phyloP scores from a whole-genome alignment of 306 rosid genomes.

The Lathyrus tuberosus region DNA sequence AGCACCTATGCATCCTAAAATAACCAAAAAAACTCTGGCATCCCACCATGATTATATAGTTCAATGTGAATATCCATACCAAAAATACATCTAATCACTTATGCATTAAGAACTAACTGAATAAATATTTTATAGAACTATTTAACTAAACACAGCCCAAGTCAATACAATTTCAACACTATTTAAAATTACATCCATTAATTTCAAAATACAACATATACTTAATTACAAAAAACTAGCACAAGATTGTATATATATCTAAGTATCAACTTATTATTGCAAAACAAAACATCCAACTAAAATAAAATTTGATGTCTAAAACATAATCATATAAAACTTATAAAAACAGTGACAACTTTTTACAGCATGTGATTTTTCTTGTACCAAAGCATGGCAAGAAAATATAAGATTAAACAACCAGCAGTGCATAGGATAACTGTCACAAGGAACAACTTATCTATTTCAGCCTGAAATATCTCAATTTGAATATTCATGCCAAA shows the following conservation, averaged over 20 bases:
- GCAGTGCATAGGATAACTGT: constrained; percentile 56
- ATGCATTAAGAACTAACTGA: background rate
- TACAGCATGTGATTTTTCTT: constrained; percentile 71
- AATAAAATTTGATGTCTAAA: background rate
- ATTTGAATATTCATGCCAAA: constrained; percentile 73
- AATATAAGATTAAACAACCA: constrained; percentile 52
- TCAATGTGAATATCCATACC: too few species aligned
- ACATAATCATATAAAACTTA: background rate
- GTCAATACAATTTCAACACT: background rate
- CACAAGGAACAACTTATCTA: constrained; percentile 38
- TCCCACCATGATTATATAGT: too few species aligned
- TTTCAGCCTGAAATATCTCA: constrained; percentile 41
- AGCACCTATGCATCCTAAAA: too few species aligned
- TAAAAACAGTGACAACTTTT: background rate
- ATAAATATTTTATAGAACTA: background rate
- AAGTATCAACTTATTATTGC: background rate
- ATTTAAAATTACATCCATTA: background rate
- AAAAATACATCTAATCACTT: background rate
- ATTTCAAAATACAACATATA: background rate
- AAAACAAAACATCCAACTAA: background rate
- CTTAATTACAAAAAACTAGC: background rate
- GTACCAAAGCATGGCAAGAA: constrained; percentile 69
- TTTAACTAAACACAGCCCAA: background rate
- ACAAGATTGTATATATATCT: background rate
- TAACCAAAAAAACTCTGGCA: too few species aligned